Evolutionary conservation across 495 filamentous ascomycete species (phyloP).

Genomic region (Cercophora samala): DNA sequence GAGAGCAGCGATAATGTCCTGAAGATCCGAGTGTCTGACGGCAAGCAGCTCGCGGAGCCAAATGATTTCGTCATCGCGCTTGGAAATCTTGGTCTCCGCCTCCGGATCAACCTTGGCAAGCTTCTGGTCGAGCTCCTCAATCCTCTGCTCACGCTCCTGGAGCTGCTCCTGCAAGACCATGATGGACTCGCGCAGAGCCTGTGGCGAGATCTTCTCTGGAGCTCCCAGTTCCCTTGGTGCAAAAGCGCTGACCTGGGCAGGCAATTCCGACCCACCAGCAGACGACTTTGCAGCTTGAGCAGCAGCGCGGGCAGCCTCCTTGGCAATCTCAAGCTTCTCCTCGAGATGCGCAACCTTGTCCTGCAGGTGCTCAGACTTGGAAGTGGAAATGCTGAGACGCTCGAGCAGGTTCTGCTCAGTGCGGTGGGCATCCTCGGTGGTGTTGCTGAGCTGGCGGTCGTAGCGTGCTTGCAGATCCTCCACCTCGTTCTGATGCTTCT

Average conservation of each 20-base stretch:
- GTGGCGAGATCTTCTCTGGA: constrained; percentile 85
- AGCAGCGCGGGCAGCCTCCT: constrained; percentile 84
- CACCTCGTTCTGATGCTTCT: constrained; percentile 69
- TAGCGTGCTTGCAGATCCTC: constrained; percentile 65
- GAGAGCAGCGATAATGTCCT: constrained; percentile 83
- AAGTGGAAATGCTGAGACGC: constrained; percentile 69
- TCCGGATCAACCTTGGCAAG: constrained; percentile 65
- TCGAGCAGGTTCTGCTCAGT: constrained; percentile 65
- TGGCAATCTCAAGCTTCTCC: constrained; percentile 82
- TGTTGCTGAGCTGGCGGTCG: constrained; percentile 66
- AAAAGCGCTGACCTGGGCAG: constrained; percentile 36
- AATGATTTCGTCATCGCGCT: constrained; percentile 86
- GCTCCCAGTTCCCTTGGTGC: constrained; percentile 46
- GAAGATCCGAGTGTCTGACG: constrained; percentile 83
- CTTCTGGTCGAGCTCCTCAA: constrained; percentile 79
- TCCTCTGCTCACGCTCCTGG: constrained; percentile 83
- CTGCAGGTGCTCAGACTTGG: constrained; percentile 74
- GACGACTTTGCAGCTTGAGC: constrained; percentile 73
- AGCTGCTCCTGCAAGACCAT: constrained; percentile 94
- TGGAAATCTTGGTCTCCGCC: constrained; percentile 74
- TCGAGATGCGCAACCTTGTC: constrained; percentile 79
- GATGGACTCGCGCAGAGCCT: constrained; percentile 93
- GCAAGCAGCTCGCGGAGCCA: constrained; percentile 94
- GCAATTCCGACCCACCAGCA: constrained; percentile 43
- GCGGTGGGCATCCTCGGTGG: constrained; percentile 67